Base-by-base conservation (phyloP, 768 basidiomycete species). In the Suillus spraguei region DNA sequence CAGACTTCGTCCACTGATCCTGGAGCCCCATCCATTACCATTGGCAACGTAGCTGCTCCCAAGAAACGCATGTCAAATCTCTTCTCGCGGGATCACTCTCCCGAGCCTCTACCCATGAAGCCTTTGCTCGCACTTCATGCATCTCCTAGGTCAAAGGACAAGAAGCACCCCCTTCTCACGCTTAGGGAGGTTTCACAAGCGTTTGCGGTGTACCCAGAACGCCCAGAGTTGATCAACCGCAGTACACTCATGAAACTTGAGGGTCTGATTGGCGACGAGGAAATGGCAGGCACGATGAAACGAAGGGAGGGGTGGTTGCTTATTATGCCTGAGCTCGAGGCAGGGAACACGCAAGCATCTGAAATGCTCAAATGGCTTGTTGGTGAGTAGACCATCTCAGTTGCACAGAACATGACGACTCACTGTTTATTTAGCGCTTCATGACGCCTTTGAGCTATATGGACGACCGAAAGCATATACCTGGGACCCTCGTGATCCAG, bases 151-250 rank as follows among this genome's bases (percentile, higher is more conserved):
- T 83, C 85, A 7, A 92, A 89, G 71, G 91, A 94, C 69, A 86
- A 80, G 75, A 93, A 86, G 77, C 87, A 83, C 67, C 75, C 92
- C 0, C 70, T 94, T 5, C 75, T 97, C 65, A 90, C 90, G 0
- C 77, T 97, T 63, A 81, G 77, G 38, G 77, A 86, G 47, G 81
- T 95, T 60, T 85, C 89, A 0, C 94, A 97, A 77, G 93, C 90
- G 20, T 97, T 95, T 71, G 93, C 94, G 3, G 94, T 99, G 10
- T 99, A 95, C 73, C 97, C 97, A 2, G 97, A 98, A 72, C 85
- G 94, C n/a, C 92, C 94, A 11, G 93, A 95, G 68, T 78, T 97
- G 67, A 95, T 99, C 76, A 89, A 83, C 66, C 82, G 87, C 69
- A 95, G 94, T 66, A 95, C 94, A 1, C 78, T 99, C 67, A 89